Percentiles rank a stretch among this genome's conserved stretches.
Conservation (phyloP, 257 asterid genomes). For the Gynochthodes officinalis region DNA sequence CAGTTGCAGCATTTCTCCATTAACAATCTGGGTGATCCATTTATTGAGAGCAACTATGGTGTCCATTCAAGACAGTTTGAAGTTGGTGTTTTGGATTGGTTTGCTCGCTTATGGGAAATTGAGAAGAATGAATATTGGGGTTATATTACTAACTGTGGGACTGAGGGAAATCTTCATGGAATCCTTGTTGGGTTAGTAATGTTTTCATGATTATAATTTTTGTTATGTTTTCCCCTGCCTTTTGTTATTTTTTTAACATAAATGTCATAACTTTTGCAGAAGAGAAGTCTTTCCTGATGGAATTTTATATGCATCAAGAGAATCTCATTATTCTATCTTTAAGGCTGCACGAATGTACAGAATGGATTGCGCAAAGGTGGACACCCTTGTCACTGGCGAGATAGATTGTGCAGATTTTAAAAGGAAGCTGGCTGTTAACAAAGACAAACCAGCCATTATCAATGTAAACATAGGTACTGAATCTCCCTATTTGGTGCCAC, state of each 20-base stretch:
- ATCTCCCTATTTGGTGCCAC: neutral
- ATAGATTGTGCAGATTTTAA: constrained; percentile 83
- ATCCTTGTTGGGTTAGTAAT: constrained; percentile 74
- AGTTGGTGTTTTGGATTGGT: constrained; percentile 97
- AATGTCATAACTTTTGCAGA: constrained; percentile 43
- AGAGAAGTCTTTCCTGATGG: constrained; percentile 98
- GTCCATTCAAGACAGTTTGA: constrained; percentile 97
- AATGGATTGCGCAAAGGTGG: constrained; percentile 88
- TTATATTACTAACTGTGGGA: constrained; percentile 93
- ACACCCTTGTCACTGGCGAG: constrained; percentile 78
- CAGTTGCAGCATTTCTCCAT: constrained; percentile 94
- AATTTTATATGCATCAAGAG: constrained; percentile 82
- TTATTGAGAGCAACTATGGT: constrained; percentile 94
- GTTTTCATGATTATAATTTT: constrained; percentile 7
- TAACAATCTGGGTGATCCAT: constrained; percentile 92
- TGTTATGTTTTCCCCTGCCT: constrained; percentile 2
- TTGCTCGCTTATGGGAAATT: constrained; percentile 86
- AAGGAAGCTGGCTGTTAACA: constrained; percentile 56
- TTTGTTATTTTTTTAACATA: constrained; percentile 19
- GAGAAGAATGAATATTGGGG: constrained; percentile 94
- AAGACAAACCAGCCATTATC: constrained; percentile 86
- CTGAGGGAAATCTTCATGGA: constrained; percentile 98
- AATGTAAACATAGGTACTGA: constrained; percentile 83
- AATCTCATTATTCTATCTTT: constrained; percentile 92
- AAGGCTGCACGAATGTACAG: constrained; percentile 99